Evolutionary conservation across 2,329 filamentous ascomycete genomes (phyloP).

Genomic region (Fusarium domesticum): DNA sequence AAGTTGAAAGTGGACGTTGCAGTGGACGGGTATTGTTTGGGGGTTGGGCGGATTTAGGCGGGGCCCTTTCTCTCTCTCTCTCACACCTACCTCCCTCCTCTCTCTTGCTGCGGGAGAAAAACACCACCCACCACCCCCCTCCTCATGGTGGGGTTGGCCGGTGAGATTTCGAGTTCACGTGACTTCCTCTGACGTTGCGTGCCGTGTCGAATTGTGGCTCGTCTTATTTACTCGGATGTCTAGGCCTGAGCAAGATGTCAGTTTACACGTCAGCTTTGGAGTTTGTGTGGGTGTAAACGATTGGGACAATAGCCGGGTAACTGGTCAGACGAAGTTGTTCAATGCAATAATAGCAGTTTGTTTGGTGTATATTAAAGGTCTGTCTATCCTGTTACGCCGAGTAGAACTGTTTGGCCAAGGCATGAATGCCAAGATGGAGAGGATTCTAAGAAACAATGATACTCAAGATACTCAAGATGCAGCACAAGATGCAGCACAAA

Average conservation of each 20-base stretch:
- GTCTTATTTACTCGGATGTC: slow-evolving; percentile 1
- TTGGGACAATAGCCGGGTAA: not conserved
- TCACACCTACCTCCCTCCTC: not conserved
- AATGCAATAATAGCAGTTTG: not conserved
- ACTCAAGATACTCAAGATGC: not conserved
- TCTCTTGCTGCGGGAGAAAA: slow-evolving; percentile 30
- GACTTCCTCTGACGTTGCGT: slow-evolving; percentile 23
- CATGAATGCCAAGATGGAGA: not conserved
- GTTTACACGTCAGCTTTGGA: not conserved
- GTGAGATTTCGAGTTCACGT: slow-evolving; percentile 33
- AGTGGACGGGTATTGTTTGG: slow-evolving; percentile 16
- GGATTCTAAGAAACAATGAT: not conserved
- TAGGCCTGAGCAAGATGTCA: not conserved
- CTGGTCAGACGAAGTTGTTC: no score
- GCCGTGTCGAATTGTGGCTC: slow-evolving; percentile 21
- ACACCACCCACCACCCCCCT: slow-evolving; percentile 20
- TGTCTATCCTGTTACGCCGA: not conserved
- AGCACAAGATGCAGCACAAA: not conserved
- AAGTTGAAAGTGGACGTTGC: slow-evolving; percentile 19
- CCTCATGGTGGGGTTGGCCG: slow-evolving; percentile 34
- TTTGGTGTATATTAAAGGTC: not conserved
- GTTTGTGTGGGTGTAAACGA: not conserved
- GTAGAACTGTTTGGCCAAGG: not conserved
- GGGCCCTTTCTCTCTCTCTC: slow-evolving; percentile 1
- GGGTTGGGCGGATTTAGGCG: slow-evolving; percentile 21